Evolutionary conservation across 257 asterid genomes (phyloP), one percentile per base, ranked within the genome.

Genomic region (Fraxinus pennsylvanica): DNA sequence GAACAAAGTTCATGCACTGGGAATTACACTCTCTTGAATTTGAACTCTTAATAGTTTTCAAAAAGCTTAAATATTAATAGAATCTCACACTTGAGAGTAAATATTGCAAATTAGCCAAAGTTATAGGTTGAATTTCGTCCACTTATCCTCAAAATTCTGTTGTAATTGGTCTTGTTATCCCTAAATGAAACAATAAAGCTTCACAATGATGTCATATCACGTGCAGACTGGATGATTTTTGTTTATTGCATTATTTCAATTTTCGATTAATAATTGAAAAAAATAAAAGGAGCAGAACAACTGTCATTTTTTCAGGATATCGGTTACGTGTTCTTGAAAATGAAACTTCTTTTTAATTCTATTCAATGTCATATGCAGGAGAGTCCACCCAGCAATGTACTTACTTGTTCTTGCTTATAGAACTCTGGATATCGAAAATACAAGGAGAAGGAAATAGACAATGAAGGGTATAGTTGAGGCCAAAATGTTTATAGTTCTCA

Each of bases 361-460:
- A 32, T 76, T 45, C 77, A 61, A 47, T 83, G 41, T 69, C 63
- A 19, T 77, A 41, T 87, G 88, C 97, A 94, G 99, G 94, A 92
- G 90, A 87, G 93, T 95, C 76, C 98, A 91, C 82, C 99, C 99
- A 76, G 98, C 98, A 54, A 82, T 95, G 78, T 92, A 95, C 88
- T 85, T 95, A 89, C 94, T 95, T 82, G 84, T 91, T 79, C 90
- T 95, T 83, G 98, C 97, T 80, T 95, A 95, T 83, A 89, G 98
- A 82, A 90, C 96, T 76, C 88, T 95, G 71, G 99, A 94, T 83
- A 88, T 95, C 76, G 99, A 95, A 88, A 88, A 86, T 80, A 83
- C 78, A 41, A 88, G 86, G 85, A 86, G 84, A 85, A 71, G 76
- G 69, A 90, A 81, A 85, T 83, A 72, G 84, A 74, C 90, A 52